Evolutionary conservation across 768 basidiomycete genomes (phyloP).

Genomic region (Macrolepiota fuliginosa): DNA sequence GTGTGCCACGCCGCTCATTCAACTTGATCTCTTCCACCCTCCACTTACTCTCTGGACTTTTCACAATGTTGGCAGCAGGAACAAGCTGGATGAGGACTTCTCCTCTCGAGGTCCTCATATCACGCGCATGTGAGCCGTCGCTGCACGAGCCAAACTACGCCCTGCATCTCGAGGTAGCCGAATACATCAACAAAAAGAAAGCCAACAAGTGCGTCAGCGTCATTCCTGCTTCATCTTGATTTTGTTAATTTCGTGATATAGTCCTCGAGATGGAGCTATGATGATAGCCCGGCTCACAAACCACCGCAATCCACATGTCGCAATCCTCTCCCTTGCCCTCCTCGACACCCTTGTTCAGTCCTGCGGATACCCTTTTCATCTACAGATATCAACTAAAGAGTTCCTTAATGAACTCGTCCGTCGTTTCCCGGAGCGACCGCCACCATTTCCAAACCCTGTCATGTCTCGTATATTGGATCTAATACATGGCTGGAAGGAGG

Average conservation of each 20-base stretch:
- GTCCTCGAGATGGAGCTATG: conserved; percentile 92
- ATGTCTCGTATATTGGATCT: conserved; percentile 94
- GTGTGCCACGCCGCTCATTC: conserved; percentile 7
- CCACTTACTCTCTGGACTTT: neutral
- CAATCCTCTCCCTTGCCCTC: conserved; percentile 80
- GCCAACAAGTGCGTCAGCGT: conserved; percentile 77
- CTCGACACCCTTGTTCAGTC: conserved; percentile 92
- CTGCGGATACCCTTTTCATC: conserved; percentile 96
- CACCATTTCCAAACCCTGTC: conserved; percentile 90
- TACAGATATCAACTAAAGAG: conserved; percentile 96
- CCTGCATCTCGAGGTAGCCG: conserved; percentile 89
- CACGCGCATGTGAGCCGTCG: conserved; percentile 84
- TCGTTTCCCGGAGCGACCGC: conserved; percentile 95
- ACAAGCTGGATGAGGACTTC: conserved; percentile 54
- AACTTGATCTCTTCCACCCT: neutral
- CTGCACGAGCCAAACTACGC: conserved; percentile 90
- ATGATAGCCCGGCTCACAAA: conserved; percentile 81
- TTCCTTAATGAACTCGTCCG: conserved; percentile 98
- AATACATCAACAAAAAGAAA: conserved; percentile 91
- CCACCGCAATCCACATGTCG: conserved; percentile 89
- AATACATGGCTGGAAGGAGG: conserved; percentile 93
- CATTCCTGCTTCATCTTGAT: neutral
- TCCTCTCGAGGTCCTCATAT: conserved; percentile 67
- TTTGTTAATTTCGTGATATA: conserved; percentile 24
- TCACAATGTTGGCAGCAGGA: conserved; percentile 30